phyloP scores from a whole-genome alignment of 441 rosid genomes.

The Syzygium syzygioides region DNA sequence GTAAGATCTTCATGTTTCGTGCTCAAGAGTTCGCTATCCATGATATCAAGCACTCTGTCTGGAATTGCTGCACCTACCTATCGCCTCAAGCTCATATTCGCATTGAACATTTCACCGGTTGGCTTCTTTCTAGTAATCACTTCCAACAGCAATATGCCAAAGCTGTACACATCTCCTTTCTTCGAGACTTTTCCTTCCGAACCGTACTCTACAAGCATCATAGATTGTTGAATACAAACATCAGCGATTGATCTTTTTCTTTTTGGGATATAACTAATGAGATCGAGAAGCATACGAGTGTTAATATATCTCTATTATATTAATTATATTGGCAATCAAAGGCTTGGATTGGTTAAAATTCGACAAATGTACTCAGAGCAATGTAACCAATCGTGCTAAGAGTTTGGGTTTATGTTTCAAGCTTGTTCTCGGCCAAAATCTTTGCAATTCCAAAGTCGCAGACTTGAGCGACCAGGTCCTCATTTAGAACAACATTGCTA shows the following conservation, averaged over 20 bases:
- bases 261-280: background rate
- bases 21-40: background rate
- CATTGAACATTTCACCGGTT: background rate
- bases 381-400: constrained; percentile 9
- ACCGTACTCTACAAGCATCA: constrained; percentile 6
- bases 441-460: constrained; percentile 12
- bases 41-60: background rate
- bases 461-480: constrained; percentile 5
- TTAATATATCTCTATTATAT: background rate
- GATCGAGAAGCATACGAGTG: accelerated
- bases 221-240: background rate
- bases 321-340: background rate
- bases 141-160: constrained; percentile 8
- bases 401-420: background rate
- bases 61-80: constrained; percentile 3
- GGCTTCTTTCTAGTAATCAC: constrained; percentile 12
- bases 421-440: background rate
- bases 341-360: background rate
- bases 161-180: constrained; percentile 10
- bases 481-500: background rate
- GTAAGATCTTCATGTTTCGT: accelerated
- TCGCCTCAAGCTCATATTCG: background rate
- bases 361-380: constrained; percentile 4
- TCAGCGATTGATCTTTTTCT: background rate
- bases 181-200: constrained; percentile 4